These are phyloP conservation scores for Ustilago curta DNA, from an alignment of 1,284 basidiomycete species.

Conservation along the genomic window DNA sequence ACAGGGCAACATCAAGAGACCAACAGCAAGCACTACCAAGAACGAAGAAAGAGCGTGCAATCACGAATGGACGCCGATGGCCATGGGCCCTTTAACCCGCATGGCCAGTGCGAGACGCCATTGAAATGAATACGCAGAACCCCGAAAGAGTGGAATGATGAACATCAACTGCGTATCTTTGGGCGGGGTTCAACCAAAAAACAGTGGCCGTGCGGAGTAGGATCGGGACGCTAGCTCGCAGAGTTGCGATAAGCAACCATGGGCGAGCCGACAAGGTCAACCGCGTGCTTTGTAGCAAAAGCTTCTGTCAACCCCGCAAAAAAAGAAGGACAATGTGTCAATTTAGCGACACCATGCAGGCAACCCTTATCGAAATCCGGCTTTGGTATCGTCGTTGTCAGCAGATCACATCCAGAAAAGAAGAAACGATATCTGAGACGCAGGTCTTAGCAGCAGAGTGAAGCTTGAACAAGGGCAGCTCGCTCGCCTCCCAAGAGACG, in stretches of 20 bases:
- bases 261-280: not conserved
- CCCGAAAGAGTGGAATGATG: not conserved
- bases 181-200: not conserved
- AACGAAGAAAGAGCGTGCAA: not conserved
- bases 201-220: not conserved
- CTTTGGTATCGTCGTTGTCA: not conserved
- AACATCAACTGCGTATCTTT: not conserved
- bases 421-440: not conserved
- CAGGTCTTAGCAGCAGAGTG: not conserved
- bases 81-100: not conserved
- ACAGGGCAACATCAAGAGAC: no score
- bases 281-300: not conserved
- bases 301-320: slow-evolving; percentile 4
- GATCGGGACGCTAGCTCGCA: not conserved
- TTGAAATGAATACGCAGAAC: no score
- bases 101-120: slow-evolving; percentile 2
- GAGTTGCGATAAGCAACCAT: slow-evolving; percentile 6
- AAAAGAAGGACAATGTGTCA: not conserved
- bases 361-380: not conserved
- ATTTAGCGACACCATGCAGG: not conserved
- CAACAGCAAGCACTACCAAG: not conserved
- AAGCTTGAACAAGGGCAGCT: not conserved
- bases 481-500: not conserved
- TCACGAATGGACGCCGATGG: not conserved
- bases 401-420: slow-evolving; percentile 4